These are phyloP conservation scores for Aplosporella prunicola DNA, from an alignment of 2,329 filamentous ascomycete species.

Conservation along the genomic window DNA sequence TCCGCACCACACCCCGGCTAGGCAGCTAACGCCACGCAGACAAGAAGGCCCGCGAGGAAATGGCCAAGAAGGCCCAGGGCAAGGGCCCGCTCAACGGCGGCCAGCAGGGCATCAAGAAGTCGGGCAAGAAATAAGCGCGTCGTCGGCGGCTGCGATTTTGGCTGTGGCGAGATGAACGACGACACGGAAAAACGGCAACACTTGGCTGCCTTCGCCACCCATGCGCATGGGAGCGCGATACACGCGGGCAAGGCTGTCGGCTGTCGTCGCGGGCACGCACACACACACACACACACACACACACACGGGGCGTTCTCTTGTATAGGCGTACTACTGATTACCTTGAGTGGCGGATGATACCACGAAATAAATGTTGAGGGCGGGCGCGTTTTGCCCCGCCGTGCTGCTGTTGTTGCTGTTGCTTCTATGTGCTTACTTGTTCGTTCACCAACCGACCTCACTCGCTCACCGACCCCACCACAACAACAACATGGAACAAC, in stretches of 20 bases:
- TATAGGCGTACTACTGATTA: not conserved
- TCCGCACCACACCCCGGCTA: not conserved
- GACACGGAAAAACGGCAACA: not conserved
- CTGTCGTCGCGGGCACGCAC: too few species aligned
- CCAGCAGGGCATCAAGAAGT: constrained; percentile 91
- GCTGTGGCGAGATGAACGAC: too few species aligned
- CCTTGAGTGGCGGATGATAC: constrained; percentile 1
- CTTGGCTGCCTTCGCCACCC: too few species aligned
- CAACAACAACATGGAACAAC: too few species aligned
- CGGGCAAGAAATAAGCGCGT: constrained; percentile 71
- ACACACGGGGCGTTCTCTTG: not conserved
- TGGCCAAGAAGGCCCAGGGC: constrained; percentile 71
- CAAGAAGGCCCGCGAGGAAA: constrained; percentile 53
- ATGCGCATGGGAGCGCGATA: too few species aligned
- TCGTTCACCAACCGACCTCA: not conserved
- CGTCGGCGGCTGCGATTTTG: not conserved
- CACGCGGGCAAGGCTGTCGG: too few species aligned
- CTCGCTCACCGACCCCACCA: too few species aligned
- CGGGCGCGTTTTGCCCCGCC: not conserved
- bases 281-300: too few species aligned
- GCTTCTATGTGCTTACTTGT: not conserved
- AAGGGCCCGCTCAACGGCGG: constrained; percentile 85
- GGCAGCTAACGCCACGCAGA: constrained; percentile 23
- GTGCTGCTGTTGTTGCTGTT: not conserved
- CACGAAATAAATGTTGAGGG: constrained; percentile 1